Evolutionary conservation across 169 alveolate genomes (phyloP).

Genomic region (Plasmodium cynomolgi): DNA sequence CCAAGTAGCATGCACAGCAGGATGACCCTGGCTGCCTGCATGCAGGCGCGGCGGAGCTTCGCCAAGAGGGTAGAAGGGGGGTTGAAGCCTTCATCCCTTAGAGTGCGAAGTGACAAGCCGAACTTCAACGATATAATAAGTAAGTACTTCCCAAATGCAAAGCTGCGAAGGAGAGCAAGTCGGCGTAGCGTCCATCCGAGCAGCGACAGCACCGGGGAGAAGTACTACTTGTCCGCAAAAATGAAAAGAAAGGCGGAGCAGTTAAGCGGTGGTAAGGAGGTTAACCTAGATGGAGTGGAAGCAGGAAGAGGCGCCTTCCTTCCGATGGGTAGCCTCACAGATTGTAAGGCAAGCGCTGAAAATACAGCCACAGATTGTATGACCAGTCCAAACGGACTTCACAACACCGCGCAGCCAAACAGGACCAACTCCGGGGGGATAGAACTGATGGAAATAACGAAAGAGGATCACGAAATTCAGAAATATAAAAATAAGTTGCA

Average conservation of each 20-base stretch:
- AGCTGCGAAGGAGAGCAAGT: neutral
- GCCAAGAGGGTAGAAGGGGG: neutral
- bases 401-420: neutral
- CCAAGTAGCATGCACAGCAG: neutral
- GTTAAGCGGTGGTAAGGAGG: neutral
- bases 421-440: neutral
- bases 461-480: conserved; percentile 58
- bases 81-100: conserved; percentile 47
- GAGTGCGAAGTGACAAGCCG: conserved; percentile 31
- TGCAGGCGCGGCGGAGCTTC: conserved; percentile 4
- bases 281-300: neutral
- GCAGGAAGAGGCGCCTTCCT: neutral
- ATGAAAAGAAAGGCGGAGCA: conserved; percentile 9
- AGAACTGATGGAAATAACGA: conserved; percentile 20
- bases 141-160: conserved; percentile 40
- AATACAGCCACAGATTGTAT: neutral
- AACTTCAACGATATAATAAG: conserved; percentile 62
- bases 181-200: neutral
- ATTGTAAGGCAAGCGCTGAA: neutral
- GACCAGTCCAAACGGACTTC: neutral
- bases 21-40: neutral
- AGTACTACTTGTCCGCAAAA: conserved; percentile 23
- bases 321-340: neutral
- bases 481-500: conserved; percentile 60
- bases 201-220: neutral